phyloP scores from a whole-genome alignment of 2,329 filamentous ascomycete species.

The Scytalidium sp. region DNA sequence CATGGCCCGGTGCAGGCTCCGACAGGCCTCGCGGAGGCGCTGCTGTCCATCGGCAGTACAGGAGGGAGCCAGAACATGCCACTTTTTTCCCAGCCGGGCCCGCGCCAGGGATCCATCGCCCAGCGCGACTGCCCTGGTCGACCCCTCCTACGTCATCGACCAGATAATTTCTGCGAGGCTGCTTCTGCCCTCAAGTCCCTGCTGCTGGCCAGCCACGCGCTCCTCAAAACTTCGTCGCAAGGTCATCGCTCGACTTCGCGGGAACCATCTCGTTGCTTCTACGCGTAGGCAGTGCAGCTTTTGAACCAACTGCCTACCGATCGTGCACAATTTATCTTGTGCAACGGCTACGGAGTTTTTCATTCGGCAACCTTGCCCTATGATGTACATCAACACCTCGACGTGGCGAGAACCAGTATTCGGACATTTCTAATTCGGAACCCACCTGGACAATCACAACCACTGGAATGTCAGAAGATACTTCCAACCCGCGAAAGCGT shows the following conservation, averaged over 20 bases:
- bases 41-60: too few relatives aligned
- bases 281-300: not conserved
- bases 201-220: not conserved
- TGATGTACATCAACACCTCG: not conserved
- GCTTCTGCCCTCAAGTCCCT: not conserved
- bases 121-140: not conserved
- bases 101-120: not conserved
- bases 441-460: not conserved
- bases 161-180: not conserved
- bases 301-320: too few relatives aligned
- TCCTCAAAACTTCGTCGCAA: not conserved
- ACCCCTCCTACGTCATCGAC: not conserved
- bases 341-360: not conserved
- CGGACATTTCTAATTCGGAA: not conserved
- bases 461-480: not conserved
- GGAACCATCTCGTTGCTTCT: not conserved
- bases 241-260: not conserved
- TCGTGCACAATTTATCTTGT: too few relatives aligned
- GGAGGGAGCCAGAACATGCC: not conserved
- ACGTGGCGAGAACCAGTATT: not conserved
- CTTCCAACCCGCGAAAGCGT: conserved; percentile 4
- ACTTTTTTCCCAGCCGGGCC: not conserved
- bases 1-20: too few relatives aligned
- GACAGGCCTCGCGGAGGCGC: too few relatives aligned
- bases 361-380: not conserved